Conservation (phyloP, 75 land plant species). For the Pinus taeda region DNA sequence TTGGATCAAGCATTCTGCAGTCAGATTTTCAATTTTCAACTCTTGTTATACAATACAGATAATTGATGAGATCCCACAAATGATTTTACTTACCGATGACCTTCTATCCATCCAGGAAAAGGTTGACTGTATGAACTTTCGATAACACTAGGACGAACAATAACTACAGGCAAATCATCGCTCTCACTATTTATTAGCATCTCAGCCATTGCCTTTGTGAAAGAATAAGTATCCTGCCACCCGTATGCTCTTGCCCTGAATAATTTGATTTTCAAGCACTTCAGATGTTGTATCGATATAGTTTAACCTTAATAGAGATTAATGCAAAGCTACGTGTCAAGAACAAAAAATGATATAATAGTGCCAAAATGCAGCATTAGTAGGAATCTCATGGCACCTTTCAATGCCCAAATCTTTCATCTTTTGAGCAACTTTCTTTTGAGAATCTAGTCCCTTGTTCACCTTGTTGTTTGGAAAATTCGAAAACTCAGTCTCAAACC, state of each 20-base stretch:
- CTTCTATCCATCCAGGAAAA: conserved; percentile 98
- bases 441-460: background rate
- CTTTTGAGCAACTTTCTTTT: conserved; percentile 10
- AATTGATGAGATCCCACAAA: too few relatives aligned
- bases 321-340: background rate
- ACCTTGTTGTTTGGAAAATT: background rate
- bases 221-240: conserved; percentile 99
- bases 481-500: background rate
- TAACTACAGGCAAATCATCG: conserved; percentile 75
- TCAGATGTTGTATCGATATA: too few relatives aligned
- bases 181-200: conserved; percentile 64
- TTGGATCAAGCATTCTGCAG: too few relatives aligned
- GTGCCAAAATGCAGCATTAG: too few relatives aligned
- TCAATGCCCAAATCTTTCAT: conserved; percentile 80
- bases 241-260: conserved; percentile 70
- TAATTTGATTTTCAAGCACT: background rate
- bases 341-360: background rate
- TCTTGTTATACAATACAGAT: too few relatives aligned
- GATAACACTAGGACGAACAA: conserved; percentile 91
- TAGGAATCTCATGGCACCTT: conserved; percentile 32
- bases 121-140: conserved; percentile 88
- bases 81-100: conserved; percentile 50
- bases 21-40: too few relatives aligned
- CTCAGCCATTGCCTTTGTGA: conserved; percentile 97
- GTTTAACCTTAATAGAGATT: background rate